Base-by-base conservation (phyloP, 176 grass and related monocot species). In the Paspalum notatum region DNA sequence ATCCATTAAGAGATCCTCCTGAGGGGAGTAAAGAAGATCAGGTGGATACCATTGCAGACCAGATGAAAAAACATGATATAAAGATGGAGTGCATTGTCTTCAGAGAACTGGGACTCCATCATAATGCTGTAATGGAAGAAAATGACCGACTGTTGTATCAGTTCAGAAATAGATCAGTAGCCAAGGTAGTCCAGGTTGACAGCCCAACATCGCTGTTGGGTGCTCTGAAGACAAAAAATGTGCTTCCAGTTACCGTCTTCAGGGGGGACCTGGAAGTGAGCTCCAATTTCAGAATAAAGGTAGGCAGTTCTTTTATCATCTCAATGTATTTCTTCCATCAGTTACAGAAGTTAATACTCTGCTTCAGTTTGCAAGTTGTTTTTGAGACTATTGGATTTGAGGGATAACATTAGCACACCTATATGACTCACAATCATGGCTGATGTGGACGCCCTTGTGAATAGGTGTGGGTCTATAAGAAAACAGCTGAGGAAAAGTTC, bases 401-500 rank as follows among this genome's bases (percentile, higher is more conserved):
- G 45, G 22, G 9, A 75, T 53, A 17, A 39, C 10, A 82, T 77
- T 58, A 78, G 25, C 32, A 32, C 66, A 21, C 50, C 12, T 20
- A 72, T 8, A 79, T 52, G 39, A 32, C 46, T 67, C 2, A 7
- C 1, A n/a, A 8, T 41, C 77, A 67, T 55, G 37, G 8, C 66
- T 81, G 56, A 48, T 82, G 66, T 64, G 16, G 47, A 77, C 75
- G 22, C 26, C 32, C 73, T 61, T 91, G 60, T 90, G 61, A 86
- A 73, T 56, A 98, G 95, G 95, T 98, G 54, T 98, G 95, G 92
- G 95, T 89, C 6, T 98, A 94, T 87, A 98, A 98, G 82, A 98
- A 98, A 83, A 93, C 95, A 77, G 85, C 83, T 72, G 92, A 98
- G 81, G 95, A 98, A 39, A 98, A 86, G 84, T 98, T 98, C 47